Evolutionary conservation across 768 basidiomycete species (phyloP), one percentile per base, ranked within the genome.

Genomic region (Amanita pseudoporphyria): DNA sequence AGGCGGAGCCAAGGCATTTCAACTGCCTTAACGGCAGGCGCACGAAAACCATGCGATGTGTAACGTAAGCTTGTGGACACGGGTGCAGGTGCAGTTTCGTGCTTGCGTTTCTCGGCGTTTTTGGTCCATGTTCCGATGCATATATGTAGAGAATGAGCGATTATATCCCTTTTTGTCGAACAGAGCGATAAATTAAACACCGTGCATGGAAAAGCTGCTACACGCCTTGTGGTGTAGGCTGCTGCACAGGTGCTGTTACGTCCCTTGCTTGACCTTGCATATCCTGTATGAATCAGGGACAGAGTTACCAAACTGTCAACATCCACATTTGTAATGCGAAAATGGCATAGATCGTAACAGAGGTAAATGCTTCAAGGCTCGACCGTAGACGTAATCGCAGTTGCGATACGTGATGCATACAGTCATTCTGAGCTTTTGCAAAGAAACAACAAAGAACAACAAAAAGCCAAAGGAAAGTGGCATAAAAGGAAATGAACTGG

Each of bases 151-250:
- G 33, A 37, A 33, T 47, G 28, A 47, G 37, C 16, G 46, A 28
- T 28, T 38, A 38, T 36, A 13, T 21, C 46, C 33, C 36, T 38
- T 37, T 47, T 28, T 24, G 35, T 38, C 37, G 52, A 49, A 9
- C 13, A 40, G 28, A 49, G 41, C 32, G 41, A 44, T 39, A 45
- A 45, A 46, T 44, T 31, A 35, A 49, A 40, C 21, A 24, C 26
- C 18, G 44, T 31, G 30, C 28, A 21, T 51, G 5, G 32, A 36
- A 43, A 33, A 1, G 24, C 24, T 30, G 21, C 58, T 60, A 82
- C 60, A 79, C 77, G 31, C 81, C 81, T 58, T 84, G 84, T 12
- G 84, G 84, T 19, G 84, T 86, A 31, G 83, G 81, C 58, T 83
- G 84, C 54, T 85, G 81, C 33, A 84, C 71, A 47, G 79, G 75